Percentiles rank a stretch among this genome's conserved stretches.
These are phyloP conservation scores for Fomitopsis schrenkii DNA, from an alignment of 1,284 basidiomycete genomes.

Conservation along the genomic window DNA sequence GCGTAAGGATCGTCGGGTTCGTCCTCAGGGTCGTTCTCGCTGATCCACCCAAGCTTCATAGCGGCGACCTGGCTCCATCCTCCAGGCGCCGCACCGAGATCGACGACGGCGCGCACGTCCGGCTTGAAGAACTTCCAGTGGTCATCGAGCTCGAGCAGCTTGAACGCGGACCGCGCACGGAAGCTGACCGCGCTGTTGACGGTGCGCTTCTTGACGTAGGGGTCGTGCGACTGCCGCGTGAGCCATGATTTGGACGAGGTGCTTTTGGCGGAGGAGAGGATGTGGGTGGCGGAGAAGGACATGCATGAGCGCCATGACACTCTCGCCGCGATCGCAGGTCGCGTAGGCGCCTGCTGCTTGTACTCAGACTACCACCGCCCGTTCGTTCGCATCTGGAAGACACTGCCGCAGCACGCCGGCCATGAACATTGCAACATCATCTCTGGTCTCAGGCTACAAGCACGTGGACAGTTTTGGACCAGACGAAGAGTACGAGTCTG, in stretches of 20 bases:
- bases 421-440: constrained; percentile 5
- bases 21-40: constrained; percentile 8
- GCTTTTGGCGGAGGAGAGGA: constrained; percentile 14
- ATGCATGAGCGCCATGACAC: constrained; percentile 4
- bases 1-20: background rate
- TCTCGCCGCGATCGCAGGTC: too few relatives aligned
- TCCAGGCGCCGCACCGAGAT: constrained; percentile 84
- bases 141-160: constrained; percentile 71
- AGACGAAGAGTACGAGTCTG: constrained; percentile 54
- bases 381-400: background rate
- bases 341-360: background rate
- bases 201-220: constrained; percentile 61
- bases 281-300: constrained; percentile 19
- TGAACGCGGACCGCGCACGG: constrained; percentile 82
- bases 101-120: constrained; percentile 62
- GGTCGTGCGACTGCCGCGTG: constrained; percentile 58
- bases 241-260: constrained; percentile 42
- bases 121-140: constrained; percentile 48
- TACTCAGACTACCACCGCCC: too few relatives aligned
- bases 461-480: constrained; percentile 58
- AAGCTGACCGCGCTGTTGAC: constrained; percentile 39
- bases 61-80: constrained; percentile 87
- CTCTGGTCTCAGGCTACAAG: constrained; percentile 47
- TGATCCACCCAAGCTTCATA: constrained; percentile 38
- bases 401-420: background rate